Base-by-base conservation (phyloP, 805 yeast genomes). In the Candida takata region DNA sequence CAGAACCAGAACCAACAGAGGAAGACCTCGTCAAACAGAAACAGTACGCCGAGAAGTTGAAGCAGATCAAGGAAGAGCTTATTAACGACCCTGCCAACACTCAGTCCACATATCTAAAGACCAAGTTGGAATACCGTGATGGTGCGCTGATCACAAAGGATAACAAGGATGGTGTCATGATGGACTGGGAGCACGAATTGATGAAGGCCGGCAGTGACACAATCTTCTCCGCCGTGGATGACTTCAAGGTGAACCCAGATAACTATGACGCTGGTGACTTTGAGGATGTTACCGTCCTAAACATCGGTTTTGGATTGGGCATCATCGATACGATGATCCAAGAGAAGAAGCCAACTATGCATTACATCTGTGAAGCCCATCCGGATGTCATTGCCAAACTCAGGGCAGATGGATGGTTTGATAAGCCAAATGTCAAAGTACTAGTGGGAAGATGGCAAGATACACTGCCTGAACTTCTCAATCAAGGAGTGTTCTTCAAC, bases 231-330 rank as follows among this genome's bases (percentile, higher is more conserved):
- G 64, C 74, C 1, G 48, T 61, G 10, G 55, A 50, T 7, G 19
- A 27, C 16, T 24, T 24, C 11, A 16, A 24, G 27, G 20, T 14
- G 5, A 28, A 27, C 3, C 49, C 49, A 8, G 65, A 61, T 15
- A 16, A 31, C 14, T 24, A 13, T 17, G 38, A 37, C 18, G 36
- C 39, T 20, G 57, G 53, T 2, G 55, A 55, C 1, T 64, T 67
- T 24, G 54, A 65, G 8, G 69, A 64, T 27, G 47, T 67, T 15
- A 70, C 64, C 27, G 76, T 90, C 3, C 63, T 90, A 25, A 88
- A 88, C 51, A 84, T 88, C 27, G 97, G 97, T 0, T 88, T 90
- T 55, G 97, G 97, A 3, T 85, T 88, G 96, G 97, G 97, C 3
- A 90, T 88, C 36, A 87, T 88, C 36, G 97, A 88, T 55, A 62